Base-by-base conservation (phyloP, 169 alveolate genomes). In the Cystoisospora suis region DNA sequence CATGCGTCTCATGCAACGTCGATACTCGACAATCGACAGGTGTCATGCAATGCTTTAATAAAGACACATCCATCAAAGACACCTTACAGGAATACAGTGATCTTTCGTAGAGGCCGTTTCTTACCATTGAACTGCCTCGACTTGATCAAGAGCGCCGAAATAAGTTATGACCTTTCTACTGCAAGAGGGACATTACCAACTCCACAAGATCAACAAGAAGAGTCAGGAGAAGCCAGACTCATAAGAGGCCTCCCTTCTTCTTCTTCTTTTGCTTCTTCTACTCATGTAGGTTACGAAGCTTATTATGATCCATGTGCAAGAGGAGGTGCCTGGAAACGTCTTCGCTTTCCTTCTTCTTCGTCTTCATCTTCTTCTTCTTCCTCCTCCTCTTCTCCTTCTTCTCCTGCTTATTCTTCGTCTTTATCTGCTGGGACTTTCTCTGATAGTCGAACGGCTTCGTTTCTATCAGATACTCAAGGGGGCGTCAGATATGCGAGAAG, bases 271-370 rank as follows among this genome's bases (percentile, higher is more conserved):
- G n/a, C n/a, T n/a, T n/a, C n/a, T n/a, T n/a, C n/a, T n/a, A n/a
- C n/a, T n/a, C n/a, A n/a, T n/a, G n/a, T n/a, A n/a, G n/a, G n/a
- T n/a, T n/a, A n/a, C n/a, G 23, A 32, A 0, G 83, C 83, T 34
- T 72, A 72, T 53, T 72, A 40, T 34, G 83, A 72, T 36, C 83
- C 83, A 6, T n/a, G 38, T 34, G 83, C 42, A 2, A 46, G 83
- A 20, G 83, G 83, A 46, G 83, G 83, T 1, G 42, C 83, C 2
- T 72, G 83, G 83, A 72, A 72, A 27, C 83, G 83, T 17, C 47
- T 72, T 36, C 32, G 15, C 83, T 38, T 72, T 17, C 47, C 83
- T 38, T 40, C 80, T 46, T 34, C 56, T 34, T 36, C 46, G 9
- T 5, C 81, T 46, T 34, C 83, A 6, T 34, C 2, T 38, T 5